These are phyloP conservation scores for Sechiopsis laciniata DNA, from an alignment of 306 rosid species.

Conservation along the genomic window DNA sequence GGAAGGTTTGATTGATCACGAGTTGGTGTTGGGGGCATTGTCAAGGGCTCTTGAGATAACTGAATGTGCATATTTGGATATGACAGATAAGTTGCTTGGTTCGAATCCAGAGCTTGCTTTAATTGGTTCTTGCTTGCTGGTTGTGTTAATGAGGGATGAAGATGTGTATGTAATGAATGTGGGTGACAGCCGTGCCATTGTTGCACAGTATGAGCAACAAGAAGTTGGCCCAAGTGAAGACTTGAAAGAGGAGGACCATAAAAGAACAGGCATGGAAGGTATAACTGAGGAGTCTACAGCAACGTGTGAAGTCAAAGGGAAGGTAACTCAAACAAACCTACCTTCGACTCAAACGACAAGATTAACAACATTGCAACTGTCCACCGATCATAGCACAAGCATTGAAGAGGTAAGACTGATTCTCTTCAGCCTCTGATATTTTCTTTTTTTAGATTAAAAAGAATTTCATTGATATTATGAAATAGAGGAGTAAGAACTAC, in stretches of 20 bases:
- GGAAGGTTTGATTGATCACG: constrained; percentile 76
- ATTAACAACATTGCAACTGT: constrained; percentile 76
- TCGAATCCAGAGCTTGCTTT: too few species aligned
- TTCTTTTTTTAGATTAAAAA: too few species aligned
- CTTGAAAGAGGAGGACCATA: constrained; percentile 30
- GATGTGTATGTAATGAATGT: too few species aligned
- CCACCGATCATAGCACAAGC: constrained; percentile 91
- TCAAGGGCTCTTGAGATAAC: constrained; percentile 70
- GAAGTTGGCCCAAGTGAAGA: constrained; percentile 39
- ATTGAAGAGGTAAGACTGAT: constrained; percentile 65
- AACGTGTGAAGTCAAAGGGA: constrained; percentile 32
- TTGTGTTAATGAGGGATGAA: too few species aligned
- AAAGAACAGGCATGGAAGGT: constrained; percentile 42
- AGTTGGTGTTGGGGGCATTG: constrained; percentile 63
- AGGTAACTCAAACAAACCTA: constrained; percentile 28
- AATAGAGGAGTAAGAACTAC: too few species aligned
- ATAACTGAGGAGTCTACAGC: constrained; percentile 56
- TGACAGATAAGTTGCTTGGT: too few species aligned
- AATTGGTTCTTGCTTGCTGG: too few species aligned
- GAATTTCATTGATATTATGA: too few species aligned
- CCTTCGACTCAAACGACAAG: constrained; percentile 41
- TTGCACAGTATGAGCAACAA: too few species aligned
- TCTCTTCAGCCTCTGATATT: constrained; percentile 12
- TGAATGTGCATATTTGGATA: too few species aligned
- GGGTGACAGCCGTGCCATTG: too few species aligned